Base-by-base conservation (phyloP, 306 rosid genomes). In the Sesbania bispinosa region DNA sequence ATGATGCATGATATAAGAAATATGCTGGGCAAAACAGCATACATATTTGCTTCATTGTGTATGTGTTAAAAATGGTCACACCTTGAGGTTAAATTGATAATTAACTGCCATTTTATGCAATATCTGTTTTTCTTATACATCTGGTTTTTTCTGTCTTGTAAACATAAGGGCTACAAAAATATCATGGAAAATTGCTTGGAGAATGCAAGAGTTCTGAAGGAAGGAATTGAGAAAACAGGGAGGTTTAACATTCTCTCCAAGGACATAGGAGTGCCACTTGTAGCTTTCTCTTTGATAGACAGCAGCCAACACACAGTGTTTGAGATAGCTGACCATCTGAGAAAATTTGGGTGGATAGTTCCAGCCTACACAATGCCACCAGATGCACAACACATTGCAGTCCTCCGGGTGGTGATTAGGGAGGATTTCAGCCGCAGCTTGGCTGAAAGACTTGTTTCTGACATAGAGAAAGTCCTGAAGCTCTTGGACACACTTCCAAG, bases 361-460 rank as follows among this genome's bases (percentile, higher is more conserved):
- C 98, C 98, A 0, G 98, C 98, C 50, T 93, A 93, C 57, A 83
- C 92, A 7, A 90, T 93, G 97, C 97, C 98, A 0, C 67, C 94
- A 0, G 64, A 93, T 1, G 97, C 93, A 0, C 58, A 93, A 43
- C 82, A 87, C 61, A 21, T 93, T 0, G 88, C 95, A 0, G 93
- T 94, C 36, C 90, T 94, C 10, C 75, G 99, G 0, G 96, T 94
- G 38, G 99, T 94, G 62, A 58, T 94, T 50, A 72, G 99, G 79
- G 99, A 94, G 80, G 99, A 94, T 68, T 89, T 94, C 79, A 90
- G 90, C 84, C 79, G 88, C 1, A 5, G 83, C 39, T 83, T 94
- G 81, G 95, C 90, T 0, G 99, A 90, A 75, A 85, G 97, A 43
- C 95, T 94, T 2, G 62, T 84, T 35, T 23, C 86, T 3, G 99